These are phyloP conservation scores for Cladosporium sp. DNA, from an alignment of 2,329 filamentous ascomycete species.

Conservation along the genomic window DNA sequence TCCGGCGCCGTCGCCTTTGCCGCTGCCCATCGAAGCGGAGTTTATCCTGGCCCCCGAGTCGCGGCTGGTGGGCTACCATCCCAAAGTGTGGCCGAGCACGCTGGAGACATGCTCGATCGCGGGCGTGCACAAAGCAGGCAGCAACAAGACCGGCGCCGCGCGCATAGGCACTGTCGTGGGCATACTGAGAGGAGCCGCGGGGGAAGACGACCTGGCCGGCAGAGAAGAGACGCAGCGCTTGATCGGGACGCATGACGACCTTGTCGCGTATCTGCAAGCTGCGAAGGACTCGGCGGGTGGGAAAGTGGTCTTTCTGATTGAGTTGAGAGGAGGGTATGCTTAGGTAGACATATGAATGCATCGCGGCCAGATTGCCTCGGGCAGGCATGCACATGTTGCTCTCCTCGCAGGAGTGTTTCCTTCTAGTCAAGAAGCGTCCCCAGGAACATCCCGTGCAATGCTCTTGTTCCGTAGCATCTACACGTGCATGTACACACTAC, in stretches of 20 bases:
- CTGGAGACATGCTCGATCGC: constrained; percentile 52
- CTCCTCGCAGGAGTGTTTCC: no score
- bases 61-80: constrained; percentile 42
- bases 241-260: constrained; percentile 65
- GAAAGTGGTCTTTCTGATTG: constrained; percentile 46
- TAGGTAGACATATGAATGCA: not conserved
- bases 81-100: constrained; percentile 59
- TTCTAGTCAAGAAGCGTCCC: no score
- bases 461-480: no score
- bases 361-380: no score
- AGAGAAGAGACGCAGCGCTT: constrained; percentile 57
- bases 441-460: no score
- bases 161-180: constrained; percentile 59
- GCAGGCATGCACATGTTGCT: no score
- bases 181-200: constrained; percentile 50
- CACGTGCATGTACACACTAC: no score
- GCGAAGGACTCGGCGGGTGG: constrained; percentile 48
- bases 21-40: constrained; percentile 52
- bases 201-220: constrained; percentile 24
- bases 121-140: constrained; percentile 58
- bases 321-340: constrained; percentile 18
- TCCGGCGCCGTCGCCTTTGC: constrained; percentile 12
- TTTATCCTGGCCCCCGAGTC: constrained; percentile 65
- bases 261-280: constrained; percentile 60
- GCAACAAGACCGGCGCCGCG: constrained; percentile 54